Evolutionary conservation across 768 basidiomycete species (phyloP), one percentile per base, ranked within the genome.

Genomic region (Russula griseocarnosa): DNA sequence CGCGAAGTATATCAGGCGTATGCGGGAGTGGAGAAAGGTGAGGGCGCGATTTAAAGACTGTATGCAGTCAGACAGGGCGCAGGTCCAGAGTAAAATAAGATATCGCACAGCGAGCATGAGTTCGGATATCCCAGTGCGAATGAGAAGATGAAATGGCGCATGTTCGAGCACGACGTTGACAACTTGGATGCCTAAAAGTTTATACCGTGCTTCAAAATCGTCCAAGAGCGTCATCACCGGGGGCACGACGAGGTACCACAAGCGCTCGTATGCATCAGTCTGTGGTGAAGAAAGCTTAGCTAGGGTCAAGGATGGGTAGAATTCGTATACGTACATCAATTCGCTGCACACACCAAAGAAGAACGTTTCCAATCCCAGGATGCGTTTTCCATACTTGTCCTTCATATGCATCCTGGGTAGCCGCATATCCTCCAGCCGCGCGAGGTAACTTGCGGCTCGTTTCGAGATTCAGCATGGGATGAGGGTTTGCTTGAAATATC

Each of bases 211-310:
- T 69, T 92, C 85, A 67, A 84, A 91, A 69, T 94, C 91, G 66
- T 94, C 91, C 55, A 93, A 72, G 14, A 92, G 72, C 2, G 87
- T 83, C 90, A 92, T 92, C 18, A 86, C 73, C 1, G 91, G 92
- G 1, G 91, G 91, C 20, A 93, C 81, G 54, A 92, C 73, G 16
- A 92, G 78, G 62, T 86, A 87, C 91, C 91, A 94, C 30, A 84
- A 69, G 5, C 73, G 75, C 70, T 90, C 87, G 61, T 89, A 90
- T 20, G 76, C 76, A 3, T 80, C 74, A 28, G 72, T 66, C 90
- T 92, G 62, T 5, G 22, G 38, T 44, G 51, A 56, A 61, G 40
- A n/a, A n/a, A 61, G 16, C 26, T 28, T 46, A 71, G 61, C 13
- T 53, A 55, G 28, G 36, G 30, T 20, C 53, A 14, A 11, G 10